phyloP scores from a whole-genome alignment of 345 rosid species.

The Bretschneidera sinensis region DNA sequence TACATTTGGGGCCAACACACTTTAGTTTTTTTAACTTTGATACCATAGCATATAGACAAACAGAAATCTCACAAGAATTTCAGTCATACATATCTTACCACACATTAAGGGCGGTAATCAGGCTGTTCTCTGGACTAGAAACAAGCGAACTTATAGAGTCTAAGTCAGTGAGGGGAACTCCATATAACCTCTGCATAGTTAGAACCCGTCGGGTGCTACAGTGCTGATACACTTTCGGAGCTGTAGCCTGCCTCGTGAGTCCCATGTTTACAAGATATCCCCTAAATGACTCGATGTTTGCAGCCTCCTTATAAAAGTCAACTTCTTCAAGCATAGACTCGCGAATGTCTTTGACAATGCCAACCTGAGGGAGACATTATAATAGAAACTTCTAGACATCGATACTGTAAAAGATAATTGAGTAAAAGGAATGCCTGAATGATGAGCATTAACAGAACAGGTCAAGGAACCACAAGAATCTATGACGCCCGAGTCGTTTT shows the following conservation, averaged over 20 bases:
- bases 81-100: constrained; percentile 46
- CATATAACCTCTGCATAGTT: constrained; percentile 97
- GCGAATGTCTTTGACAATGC: constrained; percentile 81
- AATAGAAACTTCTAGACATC: constrained; percentile 12
- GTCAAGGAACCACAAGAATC: neutral
- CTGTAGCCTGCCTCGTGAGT: constrained; percentile 85
- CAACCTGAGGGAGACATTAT: constrained; percentile 48
- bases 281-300: constrained; percentile 71
- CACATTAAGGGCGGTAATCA: constrained; percentile 90
- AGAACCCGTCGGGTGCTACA: constrained; percentile 80
- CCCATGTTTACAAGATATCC: constrained; percentile 85
- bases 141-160: constrained; percentile 89
- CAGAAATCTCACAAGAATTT: constrained; percentile 10
- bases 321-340: constrained; percentile 99
- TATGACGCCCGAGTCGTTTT: too few species aligned
- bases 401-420: constrained; percentile 6
- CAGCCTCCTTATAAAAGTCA: constrained; percentile 86
- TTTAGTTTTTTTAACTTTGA: constrained; percentile 1
- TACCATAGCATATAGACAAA: neutral
- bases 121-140: constrained; percentile 82
- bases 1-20: constrained; percentile 4
- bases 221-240: constrained; percentile 78
- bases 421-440: neutral
- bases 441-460: neutral
- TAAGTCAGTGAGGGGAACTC: constrained; percentile 96